A percentile compares a stretch with the other conserved stretches of the same genome.
phyloP scores from a whole-genome alignment of 352 stramenopile species.

The Phytophthora lateralis region DNA sequence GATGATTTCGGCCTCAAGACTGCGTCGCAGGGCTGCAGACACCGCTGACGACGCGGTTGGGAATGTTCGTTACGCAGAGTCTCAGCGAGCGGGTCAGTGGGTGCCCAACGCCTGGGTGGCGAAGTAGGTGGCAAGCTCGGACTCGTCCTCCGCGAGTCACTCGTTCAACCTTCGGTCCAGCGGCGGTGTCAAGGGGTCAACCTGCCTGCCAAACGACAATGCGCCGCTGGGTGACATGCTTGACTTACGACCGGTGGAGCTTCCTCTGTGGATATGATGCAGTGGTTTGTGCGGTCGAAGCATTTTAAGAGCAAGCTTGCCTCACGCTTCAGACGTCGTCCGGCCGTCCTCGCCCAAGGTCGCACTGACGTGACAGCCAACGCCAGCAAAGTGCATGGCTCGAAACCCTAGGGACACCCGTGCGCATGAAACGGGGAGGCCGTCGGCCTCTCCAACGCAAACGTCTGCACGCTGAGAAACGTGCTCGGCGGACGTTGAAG shows the following conservation, averaged over 20 bases:
- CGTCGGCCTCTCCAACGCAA: neutral
- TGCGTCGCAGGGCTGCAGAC: neutral
- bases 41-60: neutral
- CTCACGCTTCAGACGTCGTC: conserved; percentile 1
- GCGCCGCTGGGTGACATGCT: conserved; percentile 4
- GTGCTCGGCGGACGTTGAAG: conserved; percentile 24
- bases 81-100: conserved; percentile 7
- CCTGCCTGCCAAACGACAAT: conserved; percentile 14
- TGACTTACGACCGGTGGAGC: conserved; percentile 12
- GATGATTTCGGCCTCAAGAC: neutral
- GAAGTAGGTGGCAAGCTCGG: conserved; percentile 8
- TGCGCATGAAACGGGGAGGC: conserved; percentile 12
- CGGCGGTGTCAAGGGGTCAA: conserved; percentile 15
- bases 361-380: conserved; percentile 6
- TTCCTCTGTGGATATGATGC: neutral
- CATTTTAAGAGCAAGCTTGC: no score
- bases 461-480: conserved; percentile 31
- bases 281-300: conserved; percentile 10
- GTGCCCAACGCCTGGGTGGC: neutral
- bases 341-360: neutral
- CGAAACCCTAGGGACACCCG: conserved; percentile 3
- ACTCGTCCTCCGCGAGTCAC: no score
- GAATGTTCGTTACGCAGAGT: neutral
- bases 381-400: conserved; percentile 12
- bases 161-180: conserved; percentile 33